Base-by-base conservation (phyloP, 305 asterid species). In the Fraxinus velutina region DNA sequence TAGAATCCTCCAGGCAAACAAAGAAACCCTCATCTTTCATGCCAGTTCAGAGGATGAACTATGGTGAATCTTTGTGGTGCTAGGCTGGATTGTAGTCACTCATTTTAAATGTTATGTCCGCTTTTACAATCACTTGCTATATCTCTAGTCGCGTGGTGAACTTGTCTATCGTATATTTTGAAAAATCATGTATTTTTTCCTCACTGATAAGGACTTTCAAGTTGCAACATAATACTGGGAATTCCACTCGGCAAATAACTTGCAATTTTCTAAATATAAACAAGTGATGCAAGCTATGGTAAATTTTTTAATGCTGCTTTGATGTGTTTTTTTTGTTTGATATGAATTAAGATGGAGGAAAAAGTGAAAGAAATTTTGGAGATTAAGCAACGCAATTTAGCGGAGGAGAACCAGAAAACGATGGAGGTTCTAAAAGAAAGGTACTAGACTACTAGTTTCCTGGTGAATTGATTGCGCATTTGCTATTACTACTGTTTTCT, bases 321-420 rank as follows among this genome's bases (percentile, higher is more conserved):
- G 78, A 83, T 80, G 62, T 64, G 62, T 42, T 12, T 17, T 17
- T 52, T 17, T 83, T 82, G 64, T 47, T 79, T 86, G 76, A 77
- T 55, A 55, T 76, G 78, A 74, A 64, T 83, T 39, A 82, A 96
- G 99, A 94, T 96, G 99, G 99, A 94, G 87, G 99, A 94, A 83
- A 96, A 96, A 83, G 98, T 96, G 83, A 96, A 94, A 89, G 98
- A 96, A 91, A 86, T 91, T 83, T 97, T 96, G 86, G 99, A 96
- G 89, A 96, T 96, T 72, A 96, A 96, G 92, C 99, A 96, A 83
- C 98, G 98, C 47, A 94, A 90, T 89, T 86, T 96, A 93, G 99
- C 98, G 6, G 99, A 96, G 86, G 99, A 96, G 92, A 96, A 94
- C 89, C 98, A 94, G 89, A 96, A 96, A 89, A 90, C 97, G 17